A percentile compares a stretch with the other conserved stretches of the same genome.
These are phyloP conservation scores for Apocynum venetum DNA, from an alignment of 257 asterid genomes.

Conservation along the genomic window DNA sequence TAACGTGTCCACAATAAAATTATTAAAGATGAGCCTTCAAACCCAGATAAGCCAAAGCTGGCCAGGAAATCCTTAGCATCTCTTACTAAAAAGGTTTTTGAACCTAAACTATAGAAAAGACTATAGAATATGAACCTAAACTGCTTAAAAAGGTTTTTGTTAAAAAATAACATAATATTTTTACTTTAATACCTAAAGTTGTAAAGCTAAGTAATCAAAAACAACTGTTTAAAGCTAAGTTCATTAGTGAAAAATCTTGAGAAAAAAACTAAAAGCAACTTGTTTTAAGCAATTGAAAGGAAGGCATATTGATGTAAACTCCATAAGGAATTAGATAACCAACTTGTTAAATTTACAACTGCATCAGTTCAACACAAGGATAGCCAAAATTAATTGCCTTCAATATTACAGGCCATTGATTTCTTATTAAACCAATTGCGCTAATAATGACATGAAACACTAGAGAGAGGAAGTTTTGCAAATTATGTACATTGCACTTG, in stretches of 20 bases:
- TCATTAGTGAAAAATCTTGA: not conserved
- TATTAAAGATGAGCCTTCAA: no score
- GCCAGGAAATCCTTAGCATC: no score
- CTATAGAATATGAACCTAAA: no score
- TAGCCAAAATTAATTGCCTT: not conserved
- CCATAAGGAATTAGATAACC: not conserved
- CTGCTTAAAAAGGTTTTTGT: no score
- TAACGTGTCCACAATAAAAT: no score
- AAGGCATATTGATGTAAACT: not conserved
- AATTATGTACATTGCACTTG: conserved; percentile 3
- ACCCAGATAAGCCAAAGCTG: no score
- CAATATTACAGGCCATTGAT: not conserved
- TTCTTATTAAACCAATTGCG: not conserved
- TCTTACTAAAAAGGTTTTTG: no score
- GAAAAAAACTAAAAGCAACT: not conserved
- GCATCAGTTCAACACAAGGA: not conserved
- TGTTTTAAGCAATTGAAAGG: not conserved
- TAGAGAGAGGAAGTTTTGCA: not conserved
- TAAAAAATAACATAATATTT: no score
- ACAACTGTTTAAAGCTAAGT: not conserved
- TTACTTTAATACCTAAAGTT: no score
- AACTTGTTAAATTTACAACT: not conserved
- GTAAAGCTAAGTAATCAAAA: not conserved
- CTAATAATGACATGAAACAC: not conserved
- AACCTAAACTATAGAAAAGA: no score